Conservation (phyloP, 1,139 yeast species). For the Saccharomycopsis hybrid region DNA sequence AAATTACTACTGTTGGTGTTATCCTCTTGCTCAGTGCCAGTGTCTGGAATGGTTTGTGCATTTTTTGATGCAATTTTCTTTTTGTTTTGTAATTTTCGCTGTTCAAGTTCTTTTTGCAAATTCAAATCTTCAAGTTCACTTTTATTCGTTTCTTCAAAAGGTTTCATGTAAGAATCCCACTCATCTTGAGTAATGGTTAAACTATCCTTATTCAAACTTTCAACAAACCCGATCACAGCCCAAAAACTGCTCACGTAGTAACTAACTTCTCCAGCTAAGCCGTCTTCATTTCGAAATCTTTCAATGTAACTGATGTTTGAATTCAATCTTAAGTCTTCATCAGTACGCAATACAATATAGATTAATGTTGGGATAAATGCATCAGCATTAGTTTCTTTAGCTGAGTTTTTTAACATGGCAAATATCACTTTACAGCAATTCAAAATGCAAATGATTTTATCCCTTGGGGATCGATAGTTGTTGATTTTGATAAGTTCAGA, state of each 20-base stretch:
- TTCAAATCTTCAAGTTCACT: slow-evolving; percentile 4
- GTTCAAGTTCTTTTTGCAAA: background rate
- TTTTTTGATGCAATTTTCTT: background rate
- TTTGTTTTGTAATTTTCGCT: background rate
- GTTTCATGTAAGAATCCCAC: slow-evolving; percentile 41
- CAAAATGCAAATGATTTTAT: slow-evolving; percentile 82
- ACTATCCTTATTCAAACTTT: slow-evolving; percentile 48
- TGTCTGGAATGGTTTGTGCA: no score
- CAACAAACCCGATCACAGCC: slow-evolving; percentile 75
- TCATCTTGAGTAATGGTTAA: slow-evolving; percentile 60
- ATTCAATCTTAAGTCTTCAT: slow-evolving; percentile 49
- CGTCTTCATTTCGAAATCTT: slow-evolving; percentile 67
- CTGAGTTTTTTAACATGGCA: slow-evolving; percentile 68
- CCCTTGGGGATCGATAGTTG: slow-evolving; percentile 86
- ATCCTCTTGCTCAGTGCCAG: background rate
- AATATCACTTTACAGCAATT: slow-evolving; percentile 91
- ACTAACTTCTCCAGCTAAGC: slow-evolving; percentile 81
- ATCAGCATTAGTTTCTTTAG: slow-evolving; percentile 74
- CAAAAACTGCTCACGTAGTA: slow-evolving; percentile 83
- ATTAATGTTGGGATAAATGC: slow-evolving; percentile 83
- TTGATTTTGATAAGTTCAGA: slow-evolving; percentile 70
- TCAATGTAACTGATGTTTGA: slow-evolving; percentile 84
- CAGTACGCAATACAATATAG: slow-evolving; percentile 67
- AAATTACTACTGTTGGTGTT: background rate
- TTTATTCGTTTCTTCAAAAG: slow-evolving; percentile 36